Evolutionary conservation across 306 rosid genomes (phyloP).

Genomic region (Inga oerstediana): DNA sequence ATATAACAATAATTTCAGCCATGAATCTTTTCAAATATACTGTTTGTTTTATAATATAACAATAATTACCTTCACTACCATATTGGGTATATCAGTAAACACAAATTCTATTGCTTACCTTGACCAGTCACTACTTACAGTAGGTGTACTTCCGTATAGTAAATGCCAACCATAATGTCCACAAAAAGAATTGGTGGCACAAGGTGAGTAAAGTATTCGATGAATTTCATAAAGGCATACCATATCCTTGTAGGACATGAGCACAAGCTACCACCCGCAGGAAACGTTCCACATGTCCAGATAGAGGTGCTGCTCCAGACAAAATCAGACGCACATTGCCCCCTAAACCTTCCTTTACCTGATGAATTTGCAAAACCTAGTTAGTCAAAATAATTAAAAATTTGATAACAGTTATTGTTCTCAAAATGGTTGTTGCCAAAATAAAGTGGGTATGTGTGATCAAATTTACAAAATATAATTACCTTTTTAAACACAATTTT

Average conservation of each 20-base stretch:
- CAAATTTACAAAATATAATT: constrained; percentile 13
- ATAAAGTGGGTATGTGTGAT: not conserved
- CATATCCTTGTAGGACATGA: constrained; percentile 97
- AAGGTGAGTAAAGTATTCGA: not conserved
- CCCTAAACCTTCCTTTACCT: constrained; percentile 92
- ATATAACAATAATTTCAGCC: not conserved
- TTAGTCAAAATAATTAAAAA: not conserved
- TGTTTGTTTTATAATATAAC: not conserved
- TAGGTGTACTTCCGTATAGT: not conserved
- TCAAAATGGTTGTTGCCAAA: not conserved
- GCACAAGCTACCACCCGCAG: constrained; percentile 88
- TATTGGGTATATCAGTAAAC: not conserved
- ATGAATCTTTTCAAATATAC: not conserved
- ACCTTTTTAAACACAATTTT: constrained; percentile 85
- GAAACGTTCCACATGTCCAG: constrained; percentile 76
- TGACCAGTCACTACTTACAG: not conserved
- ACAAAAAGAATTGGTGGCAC: not conserved
- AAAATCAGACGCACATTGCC: constrained; percentile 84
- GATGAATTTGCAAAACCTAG: constrained; percentile 33
- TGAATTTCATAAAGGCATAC: constrained; percentile 46
- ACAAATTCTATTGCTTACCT: not conserved
- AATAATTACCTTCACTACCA: not conserved
- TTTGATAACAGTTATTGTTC: constrained; percentile 9
- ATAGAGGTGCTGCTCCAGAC: constrained; percentile 96
- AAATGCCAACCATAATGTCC: not conserved